Base-by-base conservation (phyloP, 805 yeast genomes). In the Yamadazyma ubonensis region DNA sequence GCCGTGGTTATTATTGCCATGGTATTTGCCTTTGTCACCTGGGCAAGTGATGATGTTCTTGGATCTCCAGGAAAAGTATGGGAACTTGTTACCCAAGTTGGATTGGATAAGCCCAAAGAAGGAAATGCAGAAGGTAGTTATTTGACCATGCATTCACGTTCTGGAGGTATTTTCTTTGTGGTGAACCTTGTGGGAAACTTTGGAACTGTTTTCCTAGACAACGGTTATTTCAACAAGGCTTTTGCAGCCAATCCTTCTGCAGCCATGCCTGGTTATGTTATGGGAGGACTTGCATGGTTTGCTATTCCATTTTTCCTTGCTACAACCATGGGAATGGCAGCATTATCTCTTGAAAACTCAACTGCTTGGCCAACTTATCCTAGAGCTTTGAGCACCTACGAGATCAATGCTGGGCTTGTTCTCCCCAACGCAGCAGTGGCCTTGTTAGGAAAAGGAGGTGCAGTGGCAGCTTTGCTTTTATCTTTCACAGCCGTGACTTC, bases 401-500 rank as follows among this genome's bases (percentile, higher is more conserved):
- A 87, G 55, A 86, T 87, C 21, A 68, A 77, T 46, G 83, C 90
- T n/a, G 97, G 96, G 23, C 68, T 89, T 43, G 89, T 79, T 7
- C 66, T 84, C 41, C 87, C 87, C 6, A 78, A 77, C 46, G 84
- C 96, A 28, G 95, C 96, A 1, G 83, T 79, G 29, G 87, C 96
- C 0, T 65, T 89, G 29, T 70, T 89, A 63, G 96, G 96, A 38
- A 82, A 73, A 47, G 86, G 91, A 52, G 97, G 96, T 46, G 95
- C 95, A 4, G 90, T 79, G 34, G 90, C 90, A 25, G 75, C 89
- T 7, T 71, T 89, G 47, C 59, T 89, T 23, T 65, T 89, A 70
- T 77, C 88, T 8, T 89, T 89, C 62, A 85, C 87, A 90, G 96
- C 96, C 18, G 91, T 85, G 30, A 89, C 96, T 0, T 84, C 95